Base-by-base conservation (phyloP, 2,329 filamentous ascomycete genomes). In the Neofusicoccum sp. region DNA sequence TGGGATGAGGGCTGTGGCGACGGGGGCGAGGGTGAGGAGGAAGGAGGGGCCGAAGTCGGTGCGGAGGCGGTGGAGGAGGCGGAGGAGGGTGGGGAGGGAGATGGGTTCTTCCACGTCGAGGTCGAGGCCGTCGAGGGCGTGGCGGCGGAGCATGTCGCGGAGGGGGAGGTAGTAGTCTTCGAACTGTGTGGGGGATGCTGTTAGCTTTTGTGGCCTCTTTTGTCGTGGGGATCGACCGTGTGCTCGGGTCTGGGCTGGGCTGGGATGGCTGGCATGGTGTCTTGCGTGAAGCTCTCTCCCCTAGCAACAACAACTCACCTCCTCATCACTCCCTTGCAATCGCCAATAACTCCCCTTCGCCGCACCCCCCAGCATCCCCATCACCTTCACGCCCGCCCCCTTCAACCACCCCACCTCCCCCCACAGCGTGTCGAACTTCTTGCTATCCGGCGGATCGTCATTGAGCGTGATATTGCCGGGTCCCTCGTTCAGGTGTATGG, bases 351-450 rank as follows among this genome's bases (percentile, higher is more conserved):
- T 89, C 9, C 93, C 93, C 64, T 84, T 83, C 0, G 92, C 92
- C 2, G 93, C 92, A 14, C 93, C 93, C 43, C 93, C 93, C 1
- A 97, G 81, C 91, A 97, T 95, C 61, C 87, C 91, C 73, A 96
- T 83, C 11, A 97, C 87, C 70, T 89, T 92, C 66, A 97, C 83
- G 45, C 92, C 92, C 6, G 84, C 83, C 1, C 84, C 84, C 74
- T 95, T 89, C 5, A 97, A 79, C 66, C 87, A 80, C 6, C 84
- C 83, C 7, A 92, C 85, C 75, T 97, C 93, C 28, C 84, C 84
- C 92, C 93, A 97, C 39, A 97, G 82, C 1, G 86, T 86, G 36
- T 85, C 80, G 76, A 89, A 94, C 67, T 86, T 84, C 4, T 85
- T 76, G 68, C 91, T 79, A n/a, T 84, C 78, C 0, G 91, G 91